A percentile compares a stretch with the other conserved stretches of the same genome.
Evolutionary conservation across 352 stramenopile genomes (phyloP).

Genomic region (Globisporangium cylindrosporum): DNA sequence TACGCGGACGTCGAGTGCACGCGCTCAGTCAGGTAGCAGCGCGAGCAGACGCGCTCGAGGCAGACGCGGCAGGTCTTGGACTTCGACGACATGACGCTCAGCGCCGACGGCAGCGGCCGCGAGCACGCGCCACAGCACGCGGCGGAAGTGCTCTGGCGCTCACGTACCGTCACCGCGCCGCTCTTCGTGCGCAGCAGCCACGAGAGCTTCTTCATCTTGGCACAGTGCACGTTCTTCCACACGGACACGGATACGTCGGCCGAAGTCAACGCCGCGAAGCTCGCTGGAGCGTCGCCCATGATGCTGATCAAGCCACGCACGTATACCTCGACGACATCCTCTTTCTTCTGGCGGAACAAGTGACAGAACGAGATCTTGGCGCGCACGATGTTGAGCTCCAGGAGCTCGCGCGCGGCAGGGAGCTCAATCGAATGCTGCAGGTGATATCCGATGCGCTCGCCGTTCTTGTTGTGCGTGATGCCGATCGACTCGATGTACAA

Average conservation of each 20-base stretch:
- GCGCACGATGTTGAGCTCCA: slow-evolving; percentile 33
- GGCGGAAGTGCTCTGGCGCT: neutral
- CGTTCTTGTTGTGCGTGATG: slow-evolving; percentile 30
- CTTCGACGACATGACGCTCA: neutral
- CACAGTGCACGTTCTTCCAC: slow-evolving; percentile 24
- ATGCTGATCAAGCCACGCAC: slow-evolving; percentile 30
- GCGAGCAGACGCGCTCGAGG: slow-evolving; percentile 19
- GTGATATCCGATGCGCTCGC: slow-evolving; percentile 53
- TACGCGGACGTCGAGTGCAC: neutral
- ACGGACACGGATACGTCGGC: slow-evolving; percentile 4
- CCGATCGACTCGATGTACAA: slow-evolving; percentile 54
- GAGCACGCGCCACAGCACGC: slow-evolving; percentile 2
- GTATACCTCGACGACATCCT: slow-evolving; percentile 36
- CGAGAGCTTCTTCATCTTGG: slow-evolving; percentile 46
- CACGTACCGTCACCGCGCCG: neutral
- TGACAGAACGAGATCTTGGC: slow-evolving; percentile 45
- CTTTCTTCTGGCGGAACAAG: slow-evolving; percentile 36
- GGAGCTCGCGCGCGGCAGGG: slow-evolving; percentile 33
- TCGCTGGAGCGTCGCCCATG: slow-evolving; percentile 30
- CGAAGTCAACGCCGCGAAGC: slow-evolving; percentile 22
- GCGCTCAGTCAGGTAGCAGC: slow-evolving; percentile 14
- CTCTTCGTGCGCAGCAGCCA: slow-evolving; percentile 14
- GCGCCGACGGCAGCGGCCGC: neutral
- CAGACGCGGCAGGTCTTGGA: slow-evolving; percentile 8
- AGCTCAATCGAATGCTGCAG: slow-evolving; percentile 49